Evolutionary conservation across 2,329 filamentous ascomycete species (phyloP).

Genomic region (Fusarium sp.): DNA sequence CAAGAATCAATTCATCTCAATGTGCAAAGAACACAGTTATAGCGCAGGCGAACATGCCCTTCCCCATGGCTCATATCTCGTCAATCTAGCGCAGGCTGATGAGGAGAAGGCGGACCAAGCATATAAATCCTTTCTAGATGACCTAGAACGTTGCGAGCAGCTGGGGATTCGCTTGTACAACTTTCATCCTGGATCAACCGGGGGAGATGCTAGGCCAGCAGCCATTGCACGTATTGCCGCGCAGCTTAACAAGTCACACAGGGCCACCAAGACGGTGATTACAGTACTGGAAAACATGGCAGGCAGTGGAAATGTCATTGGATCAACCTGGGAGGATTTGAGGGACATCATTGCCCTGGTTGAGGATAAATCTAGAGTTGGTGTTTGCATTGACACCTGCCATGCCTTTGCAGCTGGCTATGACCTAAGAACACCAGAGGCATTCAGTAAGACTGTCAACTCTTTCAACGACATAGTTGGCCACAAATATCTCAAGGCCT

Average conservation of each 20-base stretch:
- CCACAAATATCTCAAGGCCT: slow-evolving; percentile 79
- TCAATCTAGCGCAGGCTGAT: slow-evolving; percentile 92
- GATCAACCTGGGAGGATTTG: slow-evolving; percentile 86
- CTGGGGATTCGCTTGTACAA: slow-evolving; percentile 95
- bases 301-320: slow-evolving; percentile 86
- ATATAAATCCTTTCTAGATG: slow-evolving; percentile 86
- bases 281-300: slow-evolving; percentile 97
- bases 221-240: slow-evolving; percentile 83
- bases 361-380: slow-evolving; percentile 83
- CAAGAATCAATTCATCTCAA: slow-evolving; percentile 73
- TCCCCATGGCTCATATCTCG: slow-evolving; percentile 94
- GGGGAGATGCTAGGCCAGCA: slow-evolving; percentile 71
- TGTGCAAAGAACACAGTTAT: slow-evolving; percentile 76
- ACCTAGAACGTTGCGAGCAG: slow-evolving; percentile 83
- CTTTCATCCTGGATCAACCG: slow-evolving; percentile 92
- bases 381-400: slow-evolving; percentile 96
- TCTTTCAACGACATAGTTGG: slow-evolving; percentile 84
- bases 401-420: slow-evolving; percentile 96
- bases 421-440: slow-evolving; percentile 80
- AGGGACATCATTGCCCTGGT: slow-evolving; percentile 83
- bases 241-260: slow-evolving; percentile 84
- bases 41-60: slow-evolving; percentile 78
- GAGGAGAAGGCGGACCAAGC: slow-evolving; percentile 83
- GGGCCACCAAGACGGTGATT: slow-evolving; percentile 78
- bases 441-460: slow-evolving; percentile 77